phyloP scores from a whole-genome alignment of 257 asterid species.

The Salvia splendens region DNA sequence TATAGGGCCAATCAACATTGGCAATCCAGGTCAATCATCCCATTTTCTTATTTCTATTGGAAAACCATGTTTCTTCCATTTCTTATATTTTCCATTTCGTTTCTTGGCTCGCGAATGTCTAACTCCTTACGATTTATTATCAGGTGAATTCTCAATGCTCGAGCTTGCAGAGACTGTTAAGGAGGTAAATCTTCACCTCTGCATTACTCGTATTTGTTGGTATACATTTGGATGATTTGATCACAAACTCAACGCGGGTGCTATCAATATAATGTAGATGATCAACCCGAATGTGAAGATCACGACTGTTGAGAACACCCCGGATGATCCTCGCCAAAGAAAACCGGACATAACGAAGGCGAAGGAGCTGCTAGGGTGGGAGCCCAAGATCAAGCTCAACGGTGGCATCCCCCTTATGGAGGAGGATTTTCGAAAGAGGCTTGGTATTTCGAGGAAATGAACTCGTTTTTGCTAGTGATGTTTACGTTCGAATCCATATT shows the following conservation, averaged over 20 bases:
- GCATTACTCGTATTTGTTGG: background rate
- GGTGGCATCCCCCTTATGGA: constrained; percentile 95
- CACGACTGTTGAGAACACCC: constrained; percentile 85
- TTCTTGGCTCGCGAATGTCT: background rate
- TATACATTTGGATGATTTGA: no score
- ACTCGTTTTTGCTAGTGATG: constrained; percentile 32
- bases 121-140: background rate
- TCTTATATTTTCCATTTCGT: background rate
- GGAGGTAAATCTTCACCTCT: constrained; percentile 54
- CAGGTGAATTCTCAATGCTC: constrained; percentile 94
- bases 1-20: constrained; percentile 90
- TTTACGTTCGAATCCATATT: constrained; percentile 29
- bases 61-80: background rate
- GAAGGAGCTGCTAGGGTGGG: constrained; percentile 73
- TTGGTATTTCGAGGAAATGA: constrained; percentile 48
- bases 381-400: constrained; percentile 74
- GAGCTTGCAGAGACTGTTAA: constrained; percentile 95
- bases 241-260: background rate
- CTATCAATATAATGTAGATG: constrained; percentile 44
- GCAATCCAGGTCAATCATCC: constrained; percentile 78
- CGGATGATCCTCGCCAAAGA: constrained; percentile 88
- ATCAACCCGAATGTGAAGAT: constrained; percentile 73
- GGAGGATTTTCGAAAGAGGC: constrained; percentile 87
- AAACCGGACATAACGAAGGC: constrained; percentile 50
- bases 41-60: background rate